Base-by-base conservation (phyloP, 176 grass and related monocot genomes). In the Olyra latifolia region DNA sequence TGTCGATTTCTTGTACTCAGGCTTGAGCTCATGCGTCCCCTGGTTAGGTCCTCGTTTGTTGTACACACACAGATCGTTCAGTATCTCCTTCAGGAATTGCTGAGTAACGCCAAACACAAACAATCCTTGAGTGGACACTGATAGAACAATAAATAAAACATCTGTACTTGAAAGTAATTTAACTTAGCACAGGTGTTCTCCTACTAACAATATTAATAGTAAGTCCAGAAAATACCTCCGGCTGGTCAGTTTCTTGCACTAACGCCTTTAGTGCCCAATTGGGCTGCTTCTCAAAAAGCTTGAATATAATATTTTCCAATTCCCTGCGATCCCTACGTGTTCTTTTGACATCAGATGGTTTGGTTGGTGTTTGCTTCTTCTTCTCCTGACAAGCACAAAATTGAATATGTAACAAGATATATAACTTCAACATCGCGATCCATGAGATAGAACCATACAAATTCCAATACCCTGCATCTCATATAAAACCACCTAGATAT, bases 81-180 rank as follows among this genome's bases (percentile, higher is more conserved):
- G 55, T 73, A 97, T 97, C 80, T 97, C 94, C 90, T 97, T 94
- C 15, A 97, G 79, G 75, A 97, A 94, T 94, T 97, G 94, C 94
- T 97, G 94, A 80, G 40, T 4, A 12, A 30, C 86, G 48, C 24
- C 8, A 72, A 39, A 10, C 43, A 24, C 13, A 83, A 62, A 77
- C 17, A 80, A 62, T 63, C 48, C 29, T 69, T 8, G 16, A 68
- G 76, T 19, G 17, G 66, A 13, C 35, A 57, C 6, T 39, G 2
- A 54, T 25, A 46, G 16, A 41, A 35, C 6, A 47, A 29, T 23
- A 70, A 59, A 86, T 14, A 8, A 20, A 57, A 59, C 14, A 55
- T 14, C 0, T 29, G 9, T 52, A 35, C 32, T 15, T 43, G 38
- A 29, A 57, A 80, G 0, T 9, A 65, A 16, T 40, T 66, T 39